Conservation (phyloP, 2,329 filamentous ascomycete species). For the Rhynchosporium graminicola region DNA sequence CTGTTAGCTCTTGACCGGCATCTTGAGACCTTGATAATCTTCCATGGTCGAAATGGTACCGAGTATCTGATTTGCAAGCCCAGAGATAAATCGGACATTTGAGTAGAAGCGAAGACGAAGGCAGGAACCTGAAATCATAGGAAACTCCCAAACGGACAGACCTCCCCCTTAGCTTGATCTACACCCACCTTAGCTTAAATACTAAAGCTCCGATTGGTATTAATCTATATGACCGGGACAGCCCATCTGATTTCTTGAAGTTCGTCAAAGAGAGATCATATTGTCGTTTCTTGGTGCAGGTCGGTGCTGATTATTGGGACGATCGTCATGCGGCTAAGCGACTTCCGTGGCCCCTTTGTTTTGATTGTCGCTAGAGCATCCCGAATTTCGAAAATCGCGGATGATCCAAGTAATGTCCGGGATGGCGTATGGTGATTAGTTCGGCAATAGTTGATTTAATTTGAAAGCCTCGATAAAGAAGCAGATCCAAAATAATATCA, state of each 20-base stretch:
- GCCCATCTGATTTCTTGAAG: not conserved
- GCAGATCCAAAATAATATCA: too few species aligned
- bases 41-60: too few species aligned
- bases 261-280: not conserved
- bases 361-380: not conserved
- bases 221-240: not conserved
- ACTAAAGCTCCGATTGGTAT: not conserved
- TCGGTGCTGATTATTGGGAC: not conserved
- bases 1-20: slow-evolving; percentile 35
- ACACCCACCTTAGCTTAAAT: too few species aligned
- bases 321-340: not conserved
- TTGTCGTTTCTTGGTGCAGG: not conserved
- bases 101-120: too few species aligned
- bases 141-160: not conserved
- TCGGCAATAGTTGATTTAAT: too few species aligned
- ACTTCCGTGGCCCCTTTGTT: not conserved
- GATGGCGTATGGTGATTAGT: too few species aligned
- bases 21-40: slow-evolving; percentile 14
- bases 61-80: too few species aligned
- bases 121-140: not conserved
- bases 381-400: too few species aligned
- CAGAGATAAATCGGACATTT: too few species aligned
- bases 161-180: not conserved
- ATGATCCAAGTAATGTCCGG: too few species aligned
- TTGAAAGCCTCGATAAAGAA: too few species aligned